A percentile compares a stretch with the other conserved stretches of the same genome.
phyloP scores from a whole-genome alignment of 129 eudicot genomes.

The Daucus carota region DH1_v3.0 NC_030381.2:26871001-26871500 shows the following conservation, averaged over 20 bases:
- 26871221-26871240: too few species aligned
- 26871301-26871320: slow-evolving; percentile 23
- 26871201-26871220: background rate
- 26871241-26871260: background rate
- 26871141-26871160: slow-evolving; percentile 75
- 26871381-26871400: background rate
- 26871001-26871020: too few species aligned
- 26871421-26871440: background rate
- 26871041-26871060: too few species aligned
- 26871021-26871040: too few species aligned
- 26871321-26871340: slow-evolving; percentile 29
- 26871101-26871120: slow-evolving; percentile 77
- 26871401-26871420: background rate
- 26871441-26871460: too few species aligned
- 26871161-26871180: slow-evolving; percentile 69
- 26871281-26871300: background rate
- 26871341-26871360: slow-evolving; percentile 33
- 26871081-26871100: too few species aligned
- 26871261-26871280: background rate
- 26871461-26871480: background rate
- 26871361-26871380: slow-evolving; percentile 19
- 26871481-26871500: background rate
- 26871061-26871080: too few species aligned
- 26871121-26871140: slow-evolving; percentile 71
- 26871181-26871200: slow-evolving; percentile 92